Evolutionary conservation across 352 stramenopile genomes (phyloP), one percentile per base, ranked within the genome.

Genomic region (Phytopythium oedochilum): DNA sequence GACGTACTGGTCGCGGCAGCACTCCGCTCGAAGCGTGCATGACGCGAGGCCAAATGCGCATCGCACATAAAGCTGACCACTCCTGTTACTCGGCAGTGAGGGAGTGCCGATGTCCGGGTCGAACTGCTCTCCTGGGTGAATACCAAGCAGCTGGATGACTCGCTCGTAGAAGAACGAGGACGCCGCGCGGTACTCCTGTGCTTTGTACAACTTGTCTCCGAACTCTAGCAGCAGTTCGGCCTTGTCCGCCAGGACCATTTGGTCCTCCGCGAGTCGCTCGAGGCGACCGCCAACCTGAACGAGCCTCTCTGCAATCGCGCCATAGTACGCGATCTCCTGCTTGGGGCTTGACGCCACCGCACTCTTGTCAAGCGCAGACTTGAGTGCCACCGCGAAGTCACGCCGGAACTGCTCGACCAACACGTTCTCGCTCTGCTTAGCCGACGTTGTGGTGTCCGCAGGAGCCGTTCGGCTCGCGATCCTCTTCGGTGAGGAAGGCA

Each of bases 371-470:
- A 64, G 66, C 22, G 65, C 60, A 7, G 72, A 60, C 20, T 73
- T 65, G 44, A 86, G 34, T 6, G 83, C 29, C 1, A 61, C 53
- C 10, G 55, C 31, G 44, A 89, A 66, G 34, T 89, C 75, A 32
- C 79, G 76, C 35, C 64, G 60, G 59, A 86, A 83, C 26, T 86
- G 76, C 14, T 82, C 67, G 43, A 71, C 50, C 6, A 89, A 57
- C 26, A 71, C 66, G 40, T 73, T 51, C 2, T 48, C 36, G 3
- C 56, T 55, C 28, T 73, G 61, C 22, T 51, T 23, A 20, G 10
- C 43, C 17, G 23, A 20, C 5, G 46, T 14, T 3, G 38, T 35
- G 5, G 20, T n/a, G 17, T 20, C 28, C 12, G 38, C 45, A 26
- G 42, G 26, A 12, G 26, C 23, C 14, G 50, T 17, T 2, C 31